A percentile compares a stretch with the other conserved stretches of the same genome.
Conservation (phyloP, 768 basidiomycete genomes). For the Rhodotorula babjevae region DNA sequence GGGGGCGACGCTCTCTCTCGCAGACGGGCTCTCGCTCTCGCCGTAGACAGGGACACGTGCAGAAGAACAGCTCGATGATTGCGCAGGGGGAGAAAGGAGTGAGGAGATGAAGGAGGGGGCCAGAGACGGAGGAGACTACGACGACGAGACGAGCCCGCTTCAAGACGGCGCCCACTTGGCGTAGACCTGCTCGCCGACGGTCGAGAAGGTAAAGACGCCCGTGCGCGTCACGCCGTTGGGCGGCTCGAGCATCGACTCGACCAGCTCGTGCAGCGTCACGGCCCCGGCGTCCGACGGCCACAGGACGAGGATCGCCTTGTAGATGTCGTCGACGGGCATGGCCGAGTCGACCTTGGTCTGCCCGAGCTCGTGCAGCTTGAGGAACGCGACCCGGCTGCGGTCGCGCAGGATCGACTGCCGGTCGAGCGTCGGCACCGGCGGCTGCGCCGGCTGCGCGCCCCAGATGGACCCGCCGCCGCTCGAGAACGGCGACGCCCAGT, state of each 20-base stretch:
- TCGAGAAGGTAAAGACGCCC: conserved; percentile 37
- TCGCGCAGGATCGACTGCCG: conserved; percentile 38
- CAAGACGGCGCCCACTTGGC: conserved; percentile 12
- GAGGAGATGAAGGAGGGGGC: not conserved
- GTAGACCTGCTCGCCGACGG: conserved; percentile 28
- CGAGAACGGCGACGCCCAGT: not conserved
- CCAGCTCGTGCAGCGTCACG: conserved; percentile 35
- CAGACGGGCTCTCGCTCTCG: no score
- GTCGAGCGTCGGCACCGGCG: conserved; percentile 19
- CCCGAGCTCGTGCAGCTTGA: conserved; percentile 40
- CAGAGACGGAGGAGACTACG: not conserved
- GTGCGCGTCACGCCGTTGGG: conserved; percentile 39
- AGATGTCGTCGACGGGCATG: conserved; percentile 38
- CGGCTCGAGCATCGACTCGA: conserved; percentile 37
- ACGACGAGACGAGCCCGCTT: not conserved
- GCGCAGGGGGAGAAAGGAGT: not conserved
- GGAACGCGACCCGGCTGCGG: conserved; percentile 37
- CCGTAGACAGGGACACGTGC: no score
- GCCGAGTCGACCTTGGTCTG: conserved; percentile 11
- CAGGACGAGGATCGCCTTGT: conserved; percentile 38
- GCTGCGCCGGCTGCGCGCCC: conserved; percentile 22
- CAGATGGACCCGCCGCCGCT: conserved; percentile 18
- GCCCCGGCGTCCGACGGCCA: conserved; percentile 32
- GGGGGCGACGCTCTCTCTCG: no score
- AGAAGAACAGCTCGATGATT: not conserved